Base-by-base conservation (phyloP, 805 yeast species). In the Wickerhamomyces kurtzmanii region DNA sequence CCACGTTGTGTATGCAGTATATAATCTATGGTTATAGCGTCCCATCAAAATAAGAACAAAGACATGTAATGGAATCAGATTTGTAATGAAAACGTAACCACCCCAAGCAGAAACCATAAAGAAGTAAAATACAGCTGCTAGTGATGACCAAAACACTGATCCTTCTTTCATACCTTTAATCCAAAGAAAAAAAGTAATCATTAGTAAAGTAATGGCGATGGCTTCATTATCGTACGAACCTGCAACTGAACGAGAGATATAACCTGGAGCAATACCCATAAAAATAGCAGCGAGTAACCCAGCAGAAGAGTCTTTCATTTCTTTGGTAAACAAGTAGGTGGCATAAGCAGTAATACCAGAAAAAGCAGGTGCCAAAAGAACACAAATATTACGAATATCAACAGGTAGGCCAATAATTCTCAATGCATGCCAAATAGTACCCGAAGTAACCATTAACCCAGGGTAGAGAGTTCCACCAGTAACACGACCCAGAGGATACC, bases 81-180 rank as follows among this genome's bases (percentile, higher is more conserved):
- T 91, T 34, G 99, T 91, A 59, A 91, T 93, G 65, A 91, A 91
- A 29, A 93, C 99, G 52, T 91, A 91, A 16, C 99, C 99, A 65
- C 99, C 99, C 96, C 99, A 87, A 9, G 99, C 98, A 26, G 94
- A 77, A 29, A 91, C 99, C 99, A 91, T 91, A 67, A 91, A 91
- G 58, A 93, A 91, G 62, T 93, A 91, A 45, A 76, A 80, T 19
- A 85, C 51, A 2, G 98, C 94, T 17, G 96, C 75, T 42, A 80
- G 59, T 3, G 89, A 65, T 8, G 85, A 91, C 65, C 76, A 84
- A 40, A 83, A 68, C 12, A 87, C 75, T 2, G 95, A 83, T 25
- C 98, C 99, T 22, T 80, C 64, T 55, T 89, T 89, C 55, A 84
- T 71, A 9, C 96, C 79, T 59, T 86, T 87, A 57, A 91, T 80